Evolutionary conservation across 228 moss, liverwort and hornwort genomes (phyloP), one percentile per base, ranked within the genome.

Genomic region (Sphagnum magellanicum): DNA sequence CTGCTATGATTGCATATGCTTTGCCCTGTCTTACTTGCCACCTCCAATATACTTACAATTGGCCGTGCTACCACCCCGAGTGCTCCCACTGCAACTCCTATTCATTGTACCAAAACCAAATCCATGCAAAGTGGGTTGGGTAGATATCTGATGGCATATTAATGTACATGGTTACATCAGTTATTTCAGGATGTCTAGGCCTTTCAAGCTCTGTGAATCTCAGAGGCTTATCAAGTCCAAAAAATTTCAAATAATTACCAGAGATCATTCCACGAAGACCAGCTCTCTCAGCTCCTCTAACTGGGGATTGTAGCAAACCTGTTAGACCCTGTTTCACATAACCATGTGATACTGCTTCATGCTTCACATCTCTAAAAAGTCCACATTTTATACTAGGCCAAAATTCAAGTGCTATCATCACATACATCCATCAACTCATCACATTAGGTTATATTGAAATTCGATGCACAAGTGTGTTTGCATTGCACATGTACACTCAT

Each of bases 241-340:
- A 16, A 8, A 62, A 62, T 6, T 32, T 32, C 32, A 32, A 60
- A 0, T 75, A 52, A 63, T 49, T 71, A 92, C 95, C 95, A 60
- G 95, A 96, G 61, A 96, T 77, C 89, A 96, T 91, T 84, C 95
- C 95, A 59, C 92, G 95, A 74, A 96, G 83, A 50, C 95, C 95
- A 80, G 92, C 86, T 77, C 85, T 92, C 83, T 96, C 95, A 74
- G 95, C 95, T 78, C 95, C 95, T 77, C 89, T 81, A 52, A 96
- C 92, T 73, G 95, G 95, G 46, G 95, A 87, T 72, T 96, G 95
- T 51, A 96, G 84, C 74, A 96, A 83, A 16, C 95, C 95, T 61
- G 95, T 96, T 53, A 96, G 84, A 69, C 95, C 86, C 95, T 96
- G 89, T 71, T 17, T 61, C 60, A 55, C 12, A 55, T 8, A 8